A percentile compares a stretch with the other conserved stretches of the same genome.
Conservation (phyloP, 306 rosid genomes). For the Echinosophora koreensis region DNA sequence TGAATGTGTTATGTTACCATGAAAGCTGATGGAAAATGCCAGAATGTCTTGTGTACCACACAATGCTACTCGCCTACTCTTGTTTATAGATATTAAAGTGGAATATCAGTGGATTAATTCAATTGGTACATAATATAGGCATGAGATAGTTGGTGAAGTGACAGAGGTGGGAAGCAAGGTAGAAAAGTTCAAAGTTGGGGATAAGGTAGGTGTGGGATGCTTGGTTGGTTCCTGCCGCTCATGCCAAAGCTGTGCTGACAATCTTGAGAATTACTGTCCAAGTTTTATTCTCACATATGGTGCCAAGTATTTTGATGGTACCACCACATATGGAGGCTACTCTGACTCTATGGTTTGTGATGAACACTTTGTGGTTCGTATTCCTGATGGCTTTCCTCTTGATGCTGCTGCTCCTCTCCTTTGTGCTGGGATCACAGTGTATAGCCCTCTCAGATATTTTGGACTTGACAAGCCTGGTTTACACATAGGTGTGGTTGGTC, state of each 20-base stretch:
- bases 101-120: background rate
- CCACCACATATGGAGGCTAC: slow-evolving; percentile 69
- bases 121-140: slow-evolving; percentile 39
- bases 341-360: slow-evolving; percentile 60
- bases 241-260: slow-evolving; percentile 52
- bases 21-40: no score
- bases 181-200: slow-evolving; percentile 64
- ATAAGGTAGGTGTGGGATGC: slow-evolving; percentile 68
- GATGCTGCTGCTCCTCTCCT: slow-evolving; percentile 70
- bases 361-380: slow-evolving; percentile 51
- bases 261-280: slow-evolving; percentile 66
- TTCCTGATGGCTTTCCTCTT: slow-evolving; percentile 57
- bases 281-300: slow-evolving; percentile 49
- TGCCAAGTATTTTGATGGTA: slow-evolving; percentile 52
- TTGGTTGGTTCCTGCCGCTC: slow-evolving; percentile 62
- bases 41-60: no score
- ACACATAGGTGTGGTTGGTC: slow-evolving; percentile 65
- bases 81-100: no score
- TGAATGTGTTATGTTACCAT: no score
- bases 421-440: slow-evolving; percentile 75
- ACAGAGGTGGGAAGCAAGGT: slow-evolving; percentile 73
- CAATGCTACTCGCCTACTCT: no score
- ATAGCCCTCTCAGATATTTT: slow-evolving; percentile 61
- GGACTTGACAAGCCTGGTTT: slow-evolving; percentile 63
- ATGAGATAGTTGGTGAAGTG: slow-evolving; percentile 68